Base-by-base conservation (phyloP, 345 rosid genomes). In the Linum tenue region DNA sequence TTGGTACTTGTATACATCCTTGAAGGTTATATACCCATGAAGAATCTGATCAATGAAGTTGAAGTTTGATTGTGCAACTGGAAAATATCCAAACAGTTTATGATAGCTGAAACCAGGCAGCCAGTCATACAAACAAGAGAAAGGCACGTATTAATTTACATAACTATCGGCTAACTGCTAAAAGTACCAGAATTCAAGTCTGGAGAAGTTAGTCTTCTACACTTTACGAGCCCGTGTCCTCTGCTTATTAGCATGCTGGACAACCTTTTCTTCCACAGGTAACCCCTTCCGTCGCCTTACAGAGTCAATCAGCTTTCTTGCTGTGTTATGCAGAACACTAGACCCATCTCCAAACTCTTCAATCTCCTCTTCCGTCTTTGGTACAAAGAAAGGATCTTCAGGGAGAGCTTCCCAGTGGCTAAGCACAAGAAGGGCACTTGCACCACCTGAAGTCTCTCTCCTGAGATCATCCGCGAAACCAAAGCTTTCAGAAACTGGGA, bases 331-430 rank as follows among this genome's bases (percentile, higher is more conserved):
- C 63, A 79, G 92, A 40, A 90, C 96, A 57, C 97, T 86, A 48
- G 97, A 82, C 64, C 98, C 96, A 55, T 92, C 91, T 10, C 96
- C 91, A 55, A 85, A 90, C 82, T 92, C 97, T 72, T 90, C 91
- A 15, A 81, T 78, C 76, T 90, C 96, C 73, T 92, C 98, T 58
- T 81, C 94, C 0, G 97, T 90, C 80, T 82, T 85, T 7, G 97
- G 96, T 11, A 90, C 84, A 73, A 92, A 92, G 76, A 88, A 90
- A 0, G 96, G 97, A 76, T 92, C 98, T 76, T 86, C 94, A 1
- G 88, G 75, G 0, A 92, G 88, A 63, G 76, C 90, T 72, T 90
- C 96, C 96, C 96, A 90, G 38, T 90, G 97, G 69, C 97, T 90
- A 64, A 92, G 80, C 59, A 86, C 96, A 74, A 90, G 91, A 58